Percentiles rank a stretch among this genome's conserved stretches.
Evolutionary conservation across 495 filamentous ascomycete genomes (phyloP).

Genomic region (Rostrohypoxylon terebratum): DNA sequence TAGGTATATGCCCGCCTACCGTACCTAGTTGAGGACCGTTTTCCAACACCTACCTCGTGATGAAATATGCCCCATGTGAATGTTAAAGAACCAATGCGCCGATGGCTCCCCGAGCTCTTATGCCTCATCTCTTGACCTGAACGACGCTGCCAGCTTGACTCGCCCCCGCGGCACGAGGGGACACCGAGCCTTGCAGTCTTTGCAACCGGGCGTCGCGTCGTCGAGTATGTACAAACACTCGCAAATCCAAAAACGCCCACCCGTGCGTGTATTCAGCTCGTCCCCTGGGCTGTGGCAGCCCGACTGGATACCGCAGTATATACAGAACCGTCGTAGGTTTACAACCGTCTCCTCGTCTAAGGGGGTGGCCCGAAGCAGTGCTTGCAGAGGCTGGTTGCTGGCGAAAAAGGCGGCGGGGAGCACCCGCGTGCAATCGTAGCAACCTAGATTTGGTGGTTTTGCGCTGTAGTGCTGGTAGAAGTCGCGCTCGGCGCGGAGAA

Average conservation of each 20-base stretch:
- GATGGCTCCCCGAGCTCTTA: background rate
- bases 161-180: slow-evolving; percentile 20
- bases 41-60: background rate
- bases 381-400: slow-evolving; percentile 37
- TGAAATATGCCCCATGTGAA: background rate
- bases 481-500: slow-evolving; percentile 45
- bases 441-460: slow-evolving; percentile 35
- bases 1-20: background rate
- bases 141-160: background rate
- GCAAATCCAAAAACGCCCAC: slow-evolving; percentile 42
- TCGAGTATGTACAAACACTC: slow-evolving; percentile 27
- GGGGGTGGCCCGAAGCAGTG: slow-evolving; percentile 10
- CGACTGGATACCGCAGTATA: slow-evolving; percentile 39
- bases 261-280: slow-evolving; percentile 36
- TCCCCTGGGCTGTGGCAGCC: slow-evolving; percentile 44
- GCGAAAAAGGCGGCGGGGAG: slow-evolving; percentile 41
- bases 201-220: slow-evolving; percentile 23
- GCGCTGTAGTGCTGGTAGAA: slow-evolving; percentile 34
- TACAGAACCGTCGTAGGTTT: slow-evolving; percentile 45
- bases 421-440: slow-evolving; percentile 42
- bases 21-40: background rate
- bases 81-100: background rate
- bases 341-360: slow-evolving; percentile 22
- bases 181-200: slow-evolving; percentile 30
- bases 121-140: background rate